phyloP scores from a whole-genome alignment of 208 protist species.

The Trypanosoma avium region DNA sequence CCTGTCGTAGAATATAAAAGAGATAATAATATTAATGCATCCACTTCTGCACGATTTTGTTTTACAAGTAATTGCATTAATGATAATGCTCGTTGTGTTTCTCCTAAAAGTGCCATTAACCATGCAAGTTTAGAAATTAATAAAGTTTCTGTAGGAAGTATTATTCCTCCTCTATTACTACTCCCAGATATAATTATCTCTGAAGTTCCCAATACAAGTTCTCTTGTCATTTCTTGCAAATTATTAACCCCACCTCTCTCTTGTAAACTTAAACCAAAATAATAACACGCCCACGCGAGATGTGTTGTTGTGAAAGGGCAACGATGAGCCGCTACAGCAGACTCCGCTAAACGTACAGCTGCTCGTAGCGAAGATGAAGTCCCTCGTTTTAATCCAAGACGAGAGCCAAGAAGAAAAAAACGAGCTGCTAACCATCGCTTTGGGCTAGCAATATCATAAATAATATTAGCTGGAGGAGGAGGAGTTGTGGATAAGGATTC shows the following conservation, averaged over 20 bases:
- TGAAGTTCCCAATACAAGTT: background rate
- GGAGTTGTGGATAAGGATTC: too few species aligned
- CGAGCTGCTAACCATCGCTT: slow-evolving; percentile 52
- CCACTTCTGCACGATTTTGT: slow-evolving; percentile 36
- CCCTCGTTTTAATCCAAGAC: slow-evolving; percentile 30
- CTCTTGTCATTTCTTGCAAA: slow-evolving; percentile 12
- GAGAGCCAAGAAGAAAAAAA: slow-evolving; percentile 49
- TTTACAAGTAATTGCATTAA: slow-evolving; percentile 34
- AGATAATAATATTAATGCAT: slow-evolving; percentile 55
- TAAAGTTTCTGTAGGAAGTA: slow-evolving; percentile 27
- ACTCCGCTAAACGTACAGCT: slow-evolving; percentile 44
- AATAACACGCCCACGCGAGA: slow-evolving; percentile 43
- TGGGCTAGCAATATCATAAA: too few species aligned
- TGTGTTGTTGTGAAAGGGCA: slow-evolving; percentile 40
- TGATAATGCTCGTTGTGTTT: slow-evolving; percentile 21
- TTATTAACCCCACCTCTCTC: slow-evolving; percentile 2
- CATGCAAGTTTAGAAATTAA: slow-evolving; percentile 51
- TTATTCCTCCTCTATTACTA: background rate
- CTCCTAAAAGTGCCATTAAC: slow-evolving; percentile 56
- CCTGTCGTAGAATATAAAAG: slow-evolving; percentile 54
- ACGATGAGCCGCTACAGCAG: slow-evolving; percentile 35
- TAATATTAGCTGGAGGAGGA: too few species aligned
- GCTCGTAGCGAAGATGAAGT: slow-evolving; percentile 23
- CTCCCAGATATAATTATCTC: slow-evolving; percentile 10
- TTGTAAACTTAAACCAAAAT: slow-evolving; percentile 13